Evolutionary conservation across 78 protist species (phyloP), one percentile per base, ranked within the genome.

Genomic region (Dictyostelium capitatum): DNA sequence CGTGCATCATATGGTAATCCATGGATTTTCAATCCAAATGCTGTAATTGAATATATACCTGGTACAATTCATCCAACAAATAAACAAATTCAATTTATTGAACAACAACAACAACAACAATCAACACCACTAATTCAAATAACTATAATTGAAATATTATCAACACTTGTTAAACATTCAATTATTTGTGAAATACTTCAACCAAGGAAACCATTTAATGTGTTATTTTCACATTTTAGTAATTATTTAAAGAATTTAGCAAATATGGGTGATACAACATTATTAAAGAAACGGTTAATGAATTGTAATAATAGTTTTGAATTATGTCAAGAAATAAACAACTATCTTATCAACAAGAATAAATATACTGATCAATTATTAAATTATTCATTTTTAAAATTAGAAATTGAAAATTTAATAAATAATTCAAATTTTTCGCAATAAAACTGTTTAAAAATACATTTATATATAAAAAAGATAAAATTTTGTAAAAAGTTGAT

Each of bases 1-100:
- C 9, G 93, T 23, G 93, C 77, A 19, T 20, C 51, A 4, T 87
- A 87, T 77, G 93, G 93, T 7, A 87, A 75, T 20, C 93, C 93
- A 9, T 87, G 93, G 93, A 50, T 87, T 15, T 77, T 87, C n/a
- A 32, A 41, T 50, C 20, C 41, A 3, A 54, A 20, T 14, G 9
- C 19, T 0, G 65, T 79, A 0, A 6, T 25, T 32, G 56, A 43
- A 75, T 25, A 43, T 15, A 73, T 41, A 62, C 46, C 82, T 9
- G 65, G 65, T 6, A 11, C 23, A 14, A 17, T 41, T 15, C 32
- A 6, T 1, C 43, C 82, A 77, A 46, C 82, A 1, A 30, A 46
- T 10, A 37, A 73, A 46, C 79, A 46, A 37, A 14, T n/a, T 3
- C 2, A 46, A 46, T 4, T 73, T 19, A n/a, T 30, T 2, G 57